A percentile compares a stretch with the other conserved stretches of the same genome.
Conservation (phyloP, 148 eudicot genomes). For the Diospyros lotus region DNA sequence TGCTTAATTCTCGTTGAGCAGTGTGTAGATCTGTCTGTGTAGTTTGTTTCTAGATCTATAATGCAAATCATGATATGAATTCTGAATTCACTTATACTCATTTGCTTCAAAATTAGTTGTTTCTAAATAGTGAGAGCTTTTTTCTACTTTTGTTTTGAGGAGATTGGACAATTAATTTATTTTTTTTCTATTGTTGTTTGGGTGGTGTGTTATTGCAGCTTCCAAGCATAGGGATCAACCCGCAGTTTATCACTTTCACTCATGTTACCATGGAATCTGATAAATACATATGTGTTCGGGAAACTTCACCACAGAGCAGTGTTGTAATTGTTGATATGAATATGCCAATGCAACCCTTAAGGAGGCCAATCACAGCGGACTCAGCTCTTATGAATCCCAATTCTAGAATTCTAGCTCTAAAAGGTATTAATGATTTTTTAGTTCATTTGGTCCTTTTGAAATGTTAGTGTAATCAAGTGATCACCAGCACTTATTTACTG, state of each 20-base stretch:
- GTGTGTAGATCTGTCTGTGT: constrained; percentile 16
- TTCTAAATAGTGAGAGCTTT: not conserved
- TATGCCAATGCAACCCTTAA: constrained; percentile 89
- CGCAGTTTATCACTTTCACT: constrained; percentile 85
- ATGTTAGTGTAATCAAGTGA: not conserved
- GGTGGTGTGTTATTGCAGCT: constrained; percentile 38
- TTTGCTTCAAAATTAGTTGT: not conserved
- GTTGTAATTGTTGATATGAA: constrained; percentile 92
- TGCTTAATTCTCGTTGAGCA: not conserved
- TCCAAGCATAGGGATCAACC: constrained; percentile 85
- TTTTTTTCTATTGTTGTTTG: constrained; percentile 12
- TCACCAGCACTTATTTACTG: too few species aligned
- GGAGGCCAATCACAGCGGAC: constrained; percentile 92
- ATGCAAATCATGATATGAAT: constrained; percentile 3
- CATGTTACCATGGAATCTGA: constrained; percentile 99
- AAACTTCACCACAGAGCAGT: constrained; percentile 89
- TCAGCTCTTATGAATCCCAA: constrained; percentile 93
- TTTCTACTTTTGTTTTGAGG: constrained; percentile 1
- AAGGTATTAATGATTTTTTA: constrained; percentile 42
- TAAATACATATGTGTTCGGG: constrained; percentile 85
- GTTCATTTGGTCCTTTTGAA: not conserved
- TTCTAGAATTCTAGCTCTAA: constrained; percentile 72
- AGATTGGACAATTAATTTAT: not conserved
- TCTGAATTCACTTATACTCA: not conserved
- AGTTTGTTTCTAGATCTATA: constrained; percentile 34